Evolutionary conservation across 495 filamentous ascomycete species (phyloP).

Genomic region (Parathielavia hyrcaniae): DNA sequence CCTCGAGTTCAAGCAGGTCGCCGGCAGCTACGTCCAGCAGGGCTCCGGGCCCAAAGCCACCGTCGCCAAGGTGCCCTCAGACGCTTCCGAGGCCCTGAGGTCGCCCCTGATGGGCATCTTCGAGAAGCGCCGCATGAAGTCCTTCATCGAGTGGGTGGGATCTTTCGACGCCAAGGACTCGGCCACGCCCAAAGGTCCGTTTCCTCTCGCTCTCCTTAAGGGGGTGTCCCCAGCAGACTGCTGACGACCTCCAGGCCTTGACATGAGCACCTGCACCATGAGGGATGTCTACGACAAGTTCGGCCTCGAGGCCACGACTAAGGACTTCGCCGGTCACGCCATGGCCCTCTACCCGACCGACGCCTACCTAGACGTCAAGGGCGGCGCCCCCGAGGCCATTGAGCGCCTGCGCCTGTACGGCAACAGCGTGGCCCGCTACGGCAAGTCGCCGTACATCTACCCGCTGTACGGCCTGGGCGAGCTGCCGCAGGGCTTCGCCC

Average conservation of each 20-base stretch:
- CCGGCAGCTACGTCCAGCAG: slow-evolving; percentile 95
- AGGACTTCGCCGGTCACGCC: slow-evolving; percentile 94
- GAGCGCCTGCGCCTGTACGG: slow-evolving; percentile 92
- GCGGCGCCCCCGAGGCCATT: slow-evolving; percentile 77
- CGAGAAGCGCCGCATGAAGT: slow-evolving; percentile 95
- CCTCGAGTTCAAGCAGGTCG: slow-evolving; percentile 97
- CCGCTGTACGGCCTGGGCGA: slow-evolving; percentile 96
- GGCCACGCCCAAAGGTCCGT: slow-evolving; percentile 76
- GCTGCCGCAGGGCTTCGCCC: slow-evolving; percentile 95
- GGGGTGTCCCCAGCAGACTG: neutral
- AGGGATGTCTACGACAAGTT: slow-evolving; percentile 98
- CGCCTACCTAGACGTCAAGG: slow-evolving; percentile 67
- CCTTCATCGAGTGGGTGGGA: slow-evolving; percentile 95
- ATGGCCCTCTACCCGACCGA: slow-evolving; percentile 95
- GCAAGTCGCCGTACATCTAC: slow-evolving; percentile 99
- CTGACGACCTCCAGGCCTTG: slow-evolving; percentile 55
- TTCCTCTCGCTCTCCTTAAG: neutral
- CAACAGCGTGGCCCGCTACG: slow-evolving; percentile 95
- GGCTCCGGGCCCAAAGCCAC: slow-evolving; percentile 71
- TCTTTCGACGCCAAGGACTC: slow-evolving; percentile 80
- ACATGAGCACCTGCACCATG: slow-evolving; percentile 75
- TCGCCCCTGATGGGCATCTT: slow-evolving; percentile 95
- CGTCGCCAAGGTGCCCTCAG: slow-evolving; percentile 93
- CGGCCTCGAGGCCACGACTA: slow-evolving; percentile 81
- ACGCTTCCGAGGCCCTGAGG: slow-evolving; percentile 81